Evolutionary conservation across 2,329 filamentous ascomycete genomes (phyloP).

Genomic region (Alternaria brassicae): DNA sequence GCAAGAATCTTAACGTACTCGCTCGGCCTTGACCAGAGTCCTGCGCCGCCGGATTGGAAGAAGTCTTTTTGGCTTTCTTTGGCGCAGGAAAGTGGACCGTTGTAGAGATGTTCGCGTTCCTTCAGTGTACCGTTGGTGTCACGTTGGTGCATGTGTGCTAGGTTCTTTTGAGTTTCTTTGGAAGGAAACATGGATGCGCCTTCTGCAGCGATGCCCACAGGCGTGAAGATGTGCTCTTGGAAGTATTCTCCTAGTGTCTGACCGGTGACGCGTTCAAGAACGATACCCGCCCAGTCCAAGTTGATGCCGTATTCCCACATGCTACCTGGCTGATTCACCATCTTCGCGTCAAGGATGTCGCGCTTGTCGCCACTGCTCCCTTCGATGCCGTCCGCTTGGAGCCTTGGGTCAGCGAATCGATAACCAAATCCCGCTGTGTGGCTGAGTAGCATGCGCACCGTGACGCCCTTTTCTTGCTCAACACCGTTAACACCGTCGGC

Average conservation of each 20-base stretch:
- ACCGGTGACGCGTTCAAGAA: constrained; percentile 56
- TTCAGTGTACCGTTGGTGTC: constrained; percentile 50
- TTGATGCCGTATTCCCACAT: constrained; percentile 64
- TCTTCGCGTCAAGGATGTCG: constrained; percentile 59
- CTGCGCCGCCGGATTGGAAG: constrained; percentile 68
- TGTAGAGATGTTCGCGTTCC: constrained; percentile 60
- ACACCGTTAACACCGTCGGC: constrained; percentile 44
- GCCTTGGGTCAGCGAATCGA: constrained; percentile 56
- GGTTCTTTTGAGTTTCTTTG: constrained; percentile 59
- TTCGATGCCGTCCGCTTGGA: constrained; percentile 52
- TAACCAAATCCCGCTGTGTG: constrained; percentile 62
- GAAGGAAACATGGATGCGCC: constrained; percentile 66
- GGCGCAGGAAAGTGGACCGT: constrained; percentile 55
- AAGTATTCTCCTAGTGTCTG: constrained; percentile 56
- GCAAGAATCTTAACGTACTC: constrained; percentile 69
- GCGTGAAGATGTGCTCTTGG: constrained; percentile 55
- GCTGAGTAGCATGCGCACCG: constrained; percentile 58
- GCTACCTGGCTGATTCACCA: constrained; percentile 69
- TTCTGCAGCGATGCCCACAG: constrained; percentile 51
- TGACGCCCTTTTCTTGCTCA: constrained; percentile 55
- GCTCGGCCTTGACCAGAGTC: constrained; percentile 64
- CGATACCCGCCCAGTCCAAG: constrained; percentile 60
- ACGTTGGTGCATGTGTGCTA: constrained; percentile 66
- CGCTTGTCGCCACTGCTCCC: constrained; percentile 44
- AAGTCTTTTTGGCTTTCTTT: constrained; percentile 54